Conservation (phyloP, 208 protist species). For the Borovskyia barvae region DNA sequence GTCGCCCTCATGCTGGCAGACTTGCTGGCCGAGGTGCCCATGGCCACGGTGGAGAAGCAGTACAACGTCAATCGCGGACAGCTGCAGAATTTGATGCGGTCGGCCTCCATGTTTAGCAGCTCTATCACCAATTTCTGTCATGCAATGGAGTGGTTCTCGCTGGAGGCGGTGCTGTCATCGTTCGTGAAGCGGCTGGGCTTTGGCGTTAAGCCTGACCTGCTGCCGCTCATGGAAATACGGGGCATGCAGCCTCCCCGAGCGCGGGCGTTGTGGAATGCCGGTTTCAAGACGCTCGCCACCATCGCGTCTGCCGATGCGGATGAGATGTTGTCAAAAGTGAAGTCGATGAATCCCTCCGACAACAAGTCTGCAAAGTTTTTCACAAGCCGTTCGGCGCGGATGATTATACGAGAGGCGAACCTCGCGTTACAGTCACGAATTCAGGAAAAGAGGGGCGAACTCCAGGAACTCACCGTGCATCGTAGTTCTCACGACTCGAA, state of each 20-base stretch:
- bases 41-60: constrained; percentile 54
- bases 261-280: constrained; percentile 80
- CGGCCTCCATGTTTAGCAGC: constrained; percentile 84
- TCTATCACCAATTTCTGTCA: constrained; percentile 88
- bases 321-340: constrained; percentile 66
- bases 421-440: constrained; percentile 58
- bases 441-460: constrained; percentile 67
- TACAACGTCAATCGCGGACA: constrained; percentile 82
- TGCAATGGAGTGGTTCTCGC: constrained; percentile 87
- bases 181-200: constrained; percentile 86
- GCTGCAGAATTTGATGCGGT: constrained; percentile 82
- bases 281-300: constrained; percentile 45
- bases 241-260: constrained; percentile 74
- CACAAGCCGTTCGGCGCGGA: constrained; percentile 51
- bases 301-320: constrained; percentile 59
- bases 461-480: constrained; percentile 44
- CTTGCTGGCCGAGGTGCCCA: constrained; percentile 77
- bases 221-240: constrained; percentile 89
- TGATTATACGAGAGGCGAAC: constrained; percentile 61
- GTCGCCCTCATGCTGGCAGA: constrained; percentile 88
- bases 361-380: constrained; percentile 74
- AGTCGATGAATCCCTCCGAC: constrained; percentile 45
- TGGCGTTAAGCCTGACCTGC: constrained; percentile 88
- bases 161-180: constrained; percentile 84
- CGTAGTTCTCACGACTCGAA: neutral